These are phyloP conservation scores for Sutorius eximius DNA, from an alignment of 1,284 basidiomycete species.

Conservation along the genomic window DNA sequence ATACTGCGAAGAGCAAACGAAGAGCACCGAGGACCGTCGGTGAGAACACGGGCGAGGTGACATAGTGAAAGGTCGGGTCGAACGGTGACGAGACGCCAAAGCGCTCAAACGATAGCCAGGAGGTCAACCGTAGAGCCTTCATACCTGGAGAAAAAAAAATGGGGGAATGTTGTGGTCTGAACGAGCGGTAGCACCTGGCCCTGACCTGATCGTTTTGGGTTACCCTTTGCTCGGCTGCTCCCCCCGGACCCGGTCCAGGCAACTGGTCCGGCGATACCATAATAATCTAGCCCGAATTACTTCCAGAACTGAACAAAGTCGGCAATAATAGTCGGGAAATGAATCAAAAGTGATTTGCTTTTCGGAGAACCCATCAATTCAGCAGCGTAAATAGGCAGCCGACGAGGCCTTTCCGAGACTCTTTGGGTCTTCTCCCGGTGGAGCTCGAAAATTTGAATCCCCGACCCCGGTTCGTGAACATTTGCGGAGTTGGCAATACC, in stretches of 20 bases:
- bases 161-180: background rate
- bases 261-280: background rate
- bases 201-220: slow-evolving; percentile 8
- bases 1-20: slow-evolving; percentile 52
- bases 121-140: background rate
- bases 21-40: slow-evolving; percentile 46
- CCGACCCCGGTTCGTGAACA: too few relatives aligned
- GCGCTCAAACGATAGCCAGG: slow-evolving; percentile 17
- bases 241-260: background rate
- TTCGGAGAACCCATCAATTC: too few relatives aligned
- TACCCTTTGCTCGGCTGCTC: slow-evolving; percentile 4
- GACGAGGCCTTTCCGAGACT: too few relatives aligned
- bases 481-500: too few relatives aligned
- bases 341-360: background rate
- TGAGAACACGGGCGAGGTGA: slow-evolving; percentile 60
- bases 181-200: background rate
- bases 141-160: slow-evolving; percentile 4
- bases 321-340: background rate
- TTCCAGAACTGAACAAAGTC: background rate
- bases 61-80: slow-evolving; percentile 51
- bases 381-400: too few relatives aligned
- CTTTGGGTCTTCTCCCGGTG: too few relatives aligned
- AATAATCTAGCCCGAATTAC: background rate
- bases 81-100: slow-evolving; percentile 43
- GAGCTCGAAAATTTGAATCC: too few relatives aligned